These are phyloP conservation scores for Thalassiosira oceanica DNA, from an alignment of 352 stramenopile species.

Conservation along the genomic window DNA sequence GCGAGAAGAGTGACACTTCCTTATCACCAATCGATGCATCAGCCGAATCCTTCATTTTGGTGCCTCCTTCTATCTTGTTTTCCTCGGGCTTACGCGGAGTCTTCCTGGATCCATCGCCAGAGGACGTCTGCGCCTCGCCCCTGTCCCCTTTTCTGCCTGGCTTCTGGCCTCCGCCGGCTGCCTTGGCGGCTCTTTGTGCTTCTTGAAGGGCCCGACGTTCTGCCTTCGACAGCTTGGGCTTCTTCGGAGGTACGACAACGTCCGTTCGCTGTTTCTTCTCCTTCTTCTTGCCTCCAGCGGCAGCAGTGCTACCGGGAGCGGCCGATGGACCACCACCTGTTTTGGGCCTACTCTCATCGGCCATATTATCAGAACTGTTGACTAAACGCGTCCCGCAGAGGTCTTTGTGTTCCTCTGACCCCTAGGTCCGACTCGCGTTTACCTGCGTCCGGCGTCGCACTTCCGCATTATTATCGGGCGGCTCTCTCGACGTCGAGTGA, in stretches of 20 bases:
- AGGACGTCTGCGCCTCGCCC: neutral
- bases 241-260: conserved; percentile 75
- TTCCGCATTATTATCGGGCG: no score
- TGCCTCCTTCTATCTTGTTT: no score
- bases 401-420: neutral
- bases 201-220: conserved; percentile 90
- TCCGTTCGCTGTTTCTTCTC: conserved; percentile 59
- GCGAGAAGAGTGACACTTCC: conserved; percentile 68
- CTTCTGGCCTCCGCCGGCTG: conserved; percentile 47
- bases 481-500: no score
- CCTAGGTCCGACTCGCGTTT: no score
- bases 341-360: conserved; percentile 1
- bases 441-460: no score
- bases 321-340: conserved; percentile 10
- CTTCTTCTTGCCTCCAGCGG: conserved; percentile 50
- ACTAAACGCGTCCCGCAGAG: neutral
- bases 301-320: neutral
- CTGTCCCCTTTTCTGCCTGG: conserved; percentile 7
- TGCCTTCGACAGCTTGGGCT: conserved; percentile 88
- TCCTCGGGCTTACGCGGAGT: neutral
- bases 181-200: conserved; percentile 85
- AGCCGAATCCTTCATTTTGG: conserved; percentile 8
- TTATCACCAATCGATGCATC: conserved; percentile 39
- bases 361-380: neutral
- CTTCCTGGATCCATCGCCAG: conserved; percentile 9